phyloP scores from a whole-genome alignment of 106 monocot species.

The Amphibolis antarctica region DNA sequence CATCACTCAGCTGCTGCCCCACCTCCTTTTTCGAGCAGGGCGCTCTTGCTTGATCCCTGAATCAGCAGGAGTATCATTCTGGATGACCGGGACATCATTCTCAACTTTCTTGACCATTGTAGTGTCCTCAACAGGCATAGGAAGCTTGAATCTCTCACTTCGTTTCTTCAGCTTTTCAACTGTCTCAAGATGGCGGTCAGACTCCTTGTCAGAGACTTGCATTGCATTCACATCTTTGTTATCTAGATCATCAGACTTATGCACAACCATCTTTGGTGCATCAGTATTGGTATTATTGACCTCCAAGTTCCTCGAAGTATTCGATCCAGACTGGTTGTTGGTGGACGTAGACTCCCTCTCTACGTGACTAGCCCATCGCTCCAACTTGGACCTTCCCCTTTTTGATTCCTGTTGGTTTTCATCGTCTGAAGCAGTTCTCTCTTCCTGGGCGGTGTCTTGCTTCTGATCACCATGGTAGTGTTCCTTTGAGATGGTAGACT shows the following conservation, averaged over 20 bases:
- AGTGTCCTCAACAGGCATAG: slow-evolving; percentile 73
- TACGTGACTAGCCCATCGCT: slow-evolving; percentile 88
- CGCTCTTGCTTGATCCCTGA: slow-evolving; percentile 65
- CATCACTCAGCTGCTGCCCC: slow-evolving; percentile 52
- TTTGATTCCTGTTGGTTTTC: slow-evolving; percentile 37
- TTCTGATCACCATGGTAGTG: slow-evolving; percentile 4
- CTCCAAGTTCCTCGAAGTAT: slow-evolving; percentile 18
- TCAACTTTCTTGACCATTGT: slow-evolving; percentile 34
- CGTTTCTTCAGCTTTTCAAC: slow-evolving; percentile 79
- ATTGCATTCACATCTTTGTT: slow-evolving; percentile 24
- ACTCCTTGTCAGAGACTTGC: slow-evolving; percentile 25
- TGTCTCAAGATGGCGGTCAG: slow-evolving; percentile 61
- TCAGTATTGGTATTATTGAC: slow-evolving; percentile 11
- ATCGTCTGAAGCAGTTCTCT: slow-evolving; percentile 45
- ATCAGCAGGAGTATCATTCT: slow-evolving; percentile 28
- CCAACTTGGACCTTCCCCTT: slow-evolving; percentile 77
- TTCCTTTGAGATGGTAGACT: not conserved
- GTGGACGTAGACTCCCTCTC: slow-evolving; percentile 49
- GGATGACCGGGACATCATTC: slow-evolving; percentile 18
- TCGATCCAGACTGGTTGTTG: slow-evolving; percentile 12
- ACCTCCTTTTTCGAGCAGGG: slow-evolving; percentile 78
- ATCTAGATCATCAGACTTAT: slow-evolving; percentile 22
- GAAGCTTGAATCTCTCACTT: slow-evolving; percentile 86
- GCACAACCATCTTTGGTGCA: slow-evolving; percentile 9
- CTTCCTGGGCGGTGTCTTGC: slow-evolving; percentile 5